A percentile compares a stretch with the other conserved stretches of the same genome.
phyloP scores from a whole-genome alignment of 1,284 basidiomycete species.

The Hemileia vastatrix region DNA sequence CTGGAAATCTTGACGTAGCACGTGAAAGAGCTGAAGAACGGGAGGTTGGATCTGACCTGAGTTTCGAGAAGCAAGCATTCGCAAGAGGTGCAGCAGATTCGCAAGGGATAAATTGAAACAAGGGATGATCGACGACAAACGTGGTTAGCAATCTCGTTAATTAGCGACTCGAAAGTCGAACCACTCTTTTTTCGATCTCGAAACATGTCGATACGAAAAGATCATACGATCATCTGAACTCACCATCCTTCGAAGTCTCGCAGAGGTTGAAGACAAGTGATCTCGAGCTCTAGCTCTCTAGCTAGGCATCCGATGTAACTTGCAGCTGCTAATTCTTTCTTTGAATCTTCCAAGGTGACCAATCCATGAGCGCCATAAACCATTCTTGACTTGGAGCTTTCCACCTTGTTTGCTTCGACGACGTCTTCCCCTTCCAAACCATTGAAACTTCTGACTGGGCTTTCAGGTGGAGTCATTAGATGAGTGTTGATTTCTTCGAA shows the following conservation, averaged over 20 bases:
- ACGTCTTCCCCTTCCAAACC: neutral
- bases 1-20: conserved; percentile 29
- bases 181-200: conserved; percentile 22
- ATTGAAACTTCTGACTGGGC: conserved; percentile 12
- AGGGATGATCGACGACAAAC: neutral
- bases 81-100: too few relatives aligned
- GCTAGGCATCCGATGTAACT: conserved; percentile 32
- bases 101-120: too few relatives aligned
- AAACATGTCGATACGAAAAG: conserved; percentile 1
- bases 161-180: conserved; percentile 19
- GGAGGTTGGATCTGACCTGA: neutral
- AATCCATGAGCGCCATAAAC: neutral
- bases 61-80: too few relatives aligned
- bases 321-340: conserved; percentile 32
- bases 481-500: conserved; percentile 26
- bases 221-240: neutral
- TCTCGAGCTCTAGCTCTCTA: conserved; percentile 30
- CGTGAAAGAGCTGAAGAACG: conserved; percentile 23
- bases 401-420: neutral
- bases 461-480: conserved; percentile 30
- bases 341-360: neutral
- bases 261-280: conserved; percentile 45
- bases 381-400: neutral
- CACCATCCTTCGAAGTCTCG: conserved; percentile 45
- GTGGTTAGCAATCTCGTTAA: neutral